Evolutionary conservation across 495 filamentous ascomycete species (phyloP).

Genomic region (Zalerion maritima): DNA sequence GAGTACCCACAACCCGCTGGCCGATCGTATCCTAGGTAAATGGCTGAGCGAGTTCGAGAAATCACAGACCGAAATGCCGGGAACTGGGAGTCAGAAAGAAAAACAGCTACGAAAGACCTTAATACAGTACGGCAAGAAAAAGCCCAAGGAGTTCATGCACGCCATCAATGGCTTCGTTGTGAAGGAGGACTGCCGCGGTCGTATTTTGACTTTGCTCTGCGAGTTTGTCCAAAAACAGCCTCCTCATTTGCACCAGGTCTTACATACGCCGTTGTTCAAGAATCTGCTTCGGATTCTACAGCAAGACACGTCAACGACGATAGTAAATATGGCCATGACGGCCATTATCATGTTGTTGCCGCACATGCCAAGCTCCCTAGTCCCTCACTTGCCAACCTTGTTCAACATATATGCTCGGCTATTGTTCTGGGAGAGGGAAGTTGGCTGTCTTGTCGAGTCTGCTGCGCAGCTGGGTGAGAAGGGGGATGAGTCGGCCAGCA

Average conservation of each 20-base stretch:
- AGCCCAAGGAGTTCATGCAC: slow-evolving; percentile 51
- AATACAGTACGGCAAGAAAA: slow-evolving; percentile 46
- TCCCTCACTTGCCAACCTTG: slow-evolving; percentile 44
- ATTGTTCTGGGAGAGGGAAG: slow-evolving; percentile 54
- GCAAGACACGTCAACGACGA: slow-evolving; percentile 54
- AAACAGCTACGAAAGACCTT: slow-evolving; percentile 37
- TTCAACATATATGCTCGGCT: slow-evolving; percentile 64
- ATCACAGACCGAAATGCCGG: slow-evolving; percentile 24
- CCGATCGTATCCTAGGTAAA: slow-evolving; percentile 39
- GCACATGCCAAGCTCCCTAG: slow-evolving; percentile 53
- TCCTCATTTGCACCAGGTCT: slow-evolving; percentile 54
- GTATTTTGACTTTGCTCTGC: slow-evolving; percentile 42
- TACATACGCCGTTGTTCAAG: slow-evolving; percentile 49
- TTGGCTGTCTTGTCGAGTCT: slow-evolving; percentile 17
- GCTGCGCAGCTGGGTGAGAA: slow-evolving; percentile 16
- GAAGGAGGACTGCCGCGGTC: slow-evolving; percentile 40
- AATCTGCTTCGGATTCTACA: slow-evolving; percentile 55
- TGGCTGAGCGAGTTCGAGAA: slow-evolving; percentile 42
- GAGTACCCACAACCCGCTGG: slow-evolving; percentile 28
- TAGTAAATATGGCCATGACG: slow-evolving; percentile 50
- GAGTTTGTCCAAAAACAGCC: slow-evolving; percentile 52
- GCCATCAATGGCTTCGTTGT: slow-evolving; percentile 45
- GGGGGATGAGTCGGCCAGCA: slow-evolving; percentile 5
- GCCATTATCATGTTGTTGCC: slow-evolving; percentile 61
- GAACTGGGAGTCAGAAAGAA: slow-evolving; percentile 32